These are phyloP conservation scores for Teunomyces pallodes DNA, from an alignment of 805 yeast species.

Conservation along the genomic window DNA sequence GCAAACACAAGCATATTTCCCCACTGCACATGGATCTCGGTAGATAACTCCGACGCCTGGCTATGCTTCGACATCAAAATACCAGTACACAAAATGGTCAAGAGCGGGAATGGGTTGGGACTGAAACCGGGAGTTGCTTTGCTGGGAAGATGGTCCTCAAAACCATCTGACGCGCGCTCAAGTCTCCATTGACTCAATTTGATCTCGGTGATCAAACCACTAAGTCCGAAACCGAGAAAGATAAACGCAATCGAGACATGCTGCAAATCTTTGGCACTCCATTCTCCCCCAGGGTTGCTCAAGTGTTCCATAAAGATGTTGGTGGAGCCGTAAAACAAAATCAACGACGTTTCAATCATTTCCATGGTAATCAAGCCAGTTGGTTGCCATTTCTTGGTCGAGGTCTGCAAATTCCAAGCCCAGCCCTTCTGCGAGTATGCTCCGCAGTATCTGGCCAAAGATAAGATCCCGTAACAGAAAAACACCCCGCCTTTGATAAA, in stretches of 20 bases:
- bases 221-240: constrained; percentile 87
- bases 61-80: constrained; percentile 91
- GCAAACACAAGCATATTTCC: constrained; percentile 82
- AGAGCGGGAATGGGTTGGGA: constrained; percentile 91
- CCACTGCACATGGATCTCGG: constrained; percentile 88
- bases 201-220: constrained; percentile 83
- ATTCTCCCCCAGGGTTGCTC: constrained; percentile 61
- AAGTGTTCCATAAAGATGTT: constrained; percentile 90
- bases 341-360: constrained; percentile 72
- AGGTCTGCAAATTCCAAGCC: constrained; percentile 72
- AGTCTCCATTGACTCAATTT: constrained; percentile 61
- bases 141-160: background rate
- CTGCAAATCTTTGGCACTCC: constrained; percentile 89
- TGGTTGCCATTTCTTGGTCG: constrained; percentile 11
- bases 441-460: constrained; percentile 88
- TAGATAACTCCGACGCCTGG: constrained; percentile 77
- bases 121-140: constrained; percentile 69
- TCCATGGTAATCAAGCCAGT: constrained; percentile 71
- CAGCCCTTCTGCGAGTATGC: constrained; percentile 72
- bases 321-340: constrained; percentile 84
- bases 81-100: constrained; percentile 96
- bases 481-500: constrained; percentile 96
- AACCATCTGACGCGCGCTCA: constrained; percentile 31
- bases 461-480: constrained; percentile 66
- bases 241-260: constrained; percentile 89